Conservation (phyloP, 1,284 basidiomycete species). For the Leccinum pachyderme region DNA sequence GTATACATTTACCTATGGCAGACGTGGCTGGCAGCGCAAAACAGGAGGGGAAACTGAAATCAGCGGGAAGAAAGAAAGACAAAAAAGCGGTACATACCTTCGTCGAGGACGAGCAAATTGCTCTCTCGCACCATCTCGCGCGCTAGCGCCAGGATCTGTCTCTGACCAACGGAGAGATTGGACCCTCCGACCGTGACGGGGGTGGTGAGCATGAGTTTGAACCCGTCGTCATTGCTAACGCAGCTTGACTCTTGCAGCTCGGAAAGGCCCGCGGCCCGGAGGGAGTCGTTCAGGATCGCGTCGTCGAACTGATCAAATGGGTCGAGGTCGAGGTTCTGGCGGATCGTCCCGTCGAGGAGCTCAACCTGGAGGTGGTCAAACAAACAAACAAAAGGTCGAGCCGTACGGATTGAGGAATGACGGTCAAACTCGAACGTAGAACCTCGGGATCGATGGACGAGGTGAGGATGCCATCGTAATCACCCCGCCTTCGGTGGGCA, state of each 20-base stretch:
- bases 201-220: conserved; percentile 26
- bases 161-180: conserved; percentile 71
- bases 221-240: background rate
- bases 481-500: conserved; percentile 57
- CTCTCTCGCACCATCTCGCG: conserved; percentile 33
- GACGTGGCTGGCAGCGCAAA: background rate
- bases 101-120: conserved; percentile 34
- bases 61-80: background rate
- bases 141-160: conserved; percentile 59
- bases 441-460: conserved; percentile 19
- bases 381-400: background rate
- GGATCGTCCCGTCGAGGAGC: conserved; percentile 55
- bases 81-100: conserved; percentile 21
- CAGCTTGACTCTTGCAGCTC: conserved; percentile 45
- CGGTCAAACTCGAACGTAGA: conserved; percentile 59
- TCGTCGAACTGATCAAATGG: conserved; percentile 77
- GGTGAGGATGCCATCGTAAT: conserved; percentile 49
- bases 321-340: conserved; percentile 51
- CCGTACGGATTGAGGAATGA: conserved; percentile 52
- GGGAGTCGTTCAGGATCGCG: conserved; percentile 50
- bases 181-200: conserved; percentile 57
- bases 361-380: conserved; percentile 46
- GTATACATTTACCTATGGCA: background rate
- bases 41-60: background rate
- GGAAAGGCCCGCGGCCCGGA: conserved; percentile 54